Evolutionary conservation across 2,329 filamentous ascomycete species (phyloP).

Genomic region (Phoma herbarum): DNA sequence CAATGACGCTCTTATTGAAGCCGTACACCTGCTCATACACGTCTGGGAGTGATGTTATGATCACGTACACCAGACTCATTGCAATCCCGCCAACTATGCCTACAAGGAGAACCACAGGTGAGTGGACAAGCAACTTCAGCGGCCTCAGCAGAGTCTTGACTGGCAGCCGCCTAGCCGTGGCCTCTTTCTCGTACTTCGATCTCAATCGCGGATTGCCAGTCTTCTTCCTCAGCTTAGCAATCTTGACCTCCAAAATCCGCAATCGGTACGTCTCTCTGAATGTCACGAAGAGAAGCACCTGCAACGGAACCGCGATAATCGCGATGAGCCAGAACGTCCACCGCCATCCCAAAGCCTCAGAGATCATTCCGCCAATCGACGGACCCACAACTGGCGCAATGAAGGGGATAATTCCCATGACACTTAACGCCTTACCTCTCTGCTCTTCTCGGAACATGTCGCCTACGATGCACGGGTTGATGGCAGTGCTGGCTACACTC

Average conservation of each 20-base stretch:
- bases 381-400: not conserved
- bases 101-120: not conserved
- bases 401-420: not conserved
- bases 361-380: not conserved
- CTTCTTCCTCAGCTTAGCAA: not conserved
- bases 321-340: not conserved
- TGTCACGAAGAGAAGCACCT: not conserved
- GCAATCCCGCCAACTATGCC: not conserved
- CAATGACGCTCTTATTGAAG: not conserved
- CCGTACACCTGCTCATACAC: not conserved
- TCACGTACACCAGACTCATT: not conserved
- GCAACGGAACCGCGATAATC: not conserved
- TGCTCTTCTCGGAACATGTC: not conserved
- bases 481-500: not conserved
- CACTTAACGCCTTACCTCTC: not conserved
- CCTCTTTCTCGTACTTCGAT: not conserved
- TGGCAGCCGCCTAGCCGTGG: not conserved
- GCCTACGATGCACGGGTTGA: not conserved
- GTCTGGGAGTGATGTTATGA: not conserved
- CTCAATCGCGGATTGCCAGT: not conserved
- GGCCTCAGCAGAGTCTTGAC: not conserved
- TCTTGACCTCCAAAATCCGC: not conserved
- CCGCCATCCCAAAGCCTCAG: not conserved
- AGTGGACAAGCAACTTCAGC: not conserved
- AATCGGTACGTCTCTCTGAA: not conserved